Conservation (phyloP, 2,329 filamentous ascomycete species). For the Phyllosticta paracitricarpa region DNA sequence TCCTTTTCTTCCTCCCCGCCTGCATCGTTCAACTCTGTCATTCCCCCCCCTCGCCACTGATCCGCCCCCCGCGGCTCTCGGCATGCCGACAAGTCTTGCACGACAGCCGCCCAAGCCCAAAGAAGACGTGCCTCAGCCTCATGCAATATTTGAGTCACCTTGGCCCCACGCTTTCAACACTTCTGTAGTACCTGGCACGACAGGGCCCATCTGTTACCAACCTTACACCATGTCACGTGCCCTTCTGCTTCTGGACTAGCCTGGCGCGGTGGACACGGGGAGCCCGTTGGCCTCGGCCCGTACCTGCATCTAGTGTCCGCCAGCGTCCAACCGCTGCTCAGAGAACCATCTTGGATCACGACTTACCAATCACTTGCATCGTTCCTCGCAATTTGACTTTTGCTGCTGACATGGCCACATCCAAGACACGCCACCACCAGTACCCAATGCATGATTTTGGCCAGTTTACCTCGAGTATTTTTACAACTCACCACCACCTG, state of each 20-base stretch:
- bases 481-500: too few species aligned
- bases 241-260: neutral
- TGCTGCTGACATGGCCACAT: too few species aligned
- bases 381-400: too few species aligned
- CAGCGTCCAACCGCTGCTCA: neutral
- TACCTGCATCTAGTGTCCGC: neutral
- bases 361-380: neutral
- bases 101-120: slow-evolving; percentile 5
- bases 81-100: neutral
- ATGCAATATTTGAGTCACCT: slow-evolving; percentile 7
- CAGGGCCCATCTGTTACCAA: neutral
- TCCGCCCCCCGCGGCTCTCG: neutral
- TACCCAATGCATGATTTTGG: too few species aligned
- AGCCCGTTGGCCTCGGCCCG: neutral
- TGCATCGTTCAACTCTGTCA: neutral
- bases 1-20: too few species aligned
- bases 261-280: neutral
- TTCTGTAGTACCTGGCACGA: neutral
- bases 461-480: too few species aligned
- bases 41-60: neutral
- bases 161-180: neutral
- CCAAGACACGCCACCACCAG: neutral
- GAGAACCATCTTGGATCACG: neutral
- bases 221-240: neutral
- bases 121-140: slow-evolving; percentile 9